Evolutionary conservation across 495 filamentous ascomycete species (phyloP), one percentile per base, ranked within the genome.

Genomic region (Penicillium steckii): DNA sequence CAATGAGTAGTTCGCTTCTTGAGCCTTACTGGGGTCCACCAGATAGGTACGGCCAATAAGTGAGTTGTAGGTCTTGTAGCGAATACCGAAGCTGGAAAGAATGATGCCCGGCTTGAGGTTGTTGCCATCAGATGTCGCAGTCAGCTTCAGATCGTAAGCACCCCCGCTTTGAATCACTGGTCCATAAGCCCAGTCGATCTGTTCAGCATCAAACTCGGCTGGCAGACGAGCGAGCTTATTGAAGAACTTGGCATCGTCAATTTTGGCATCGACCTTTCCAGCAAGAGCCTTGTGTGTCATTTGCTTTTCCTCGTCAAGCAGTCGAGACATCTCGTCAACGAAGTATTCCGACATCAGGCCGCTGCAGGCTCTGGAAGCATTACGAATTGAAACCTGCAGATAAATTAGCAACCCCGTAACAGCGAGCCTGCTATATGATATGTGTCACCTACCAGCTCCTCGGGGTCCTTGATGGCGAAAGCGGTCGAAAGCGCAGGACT

Each of bases 101-200:
- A 99, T 99, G 54, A 96, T 87, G 18, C 94, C 94, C 1, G 91
- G 81, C 61, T 96, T 90, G n/a, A 99, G 82, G 51, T 89, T 86
- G 57, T 86, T 89, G 44, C 87, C 82, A 58, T 96, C 89, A 3
- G 90, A 79, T 44, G 84, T 80, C 2, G 87, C 78, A 33, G 77
- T 83, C 53, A 93, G 80, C 59, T 86, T 89, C 27, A 99, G 73
- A 66, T 97, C 95, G 67, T 95, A 99, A 60, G 87, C 87, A 22
- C 94, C 94, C 58, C 95, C 94, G 63, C 94, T 97, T 72, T 97
- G 92, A 41, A 99, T 82, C 15, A 89, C 84, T n/a, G 94, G 94
- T 2, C 86, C 87, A 49, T 94, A 82, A 24, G 87, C 86, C 91
- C 92, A 99, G 68, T 99, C 94, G 18, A 99, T 84, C 56, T 96